Evolutionary conservation across 2,329 filamentous ascomycete genomes (phyloP).

Genomic region (Plenodomus tracheiphilus): DNA sequence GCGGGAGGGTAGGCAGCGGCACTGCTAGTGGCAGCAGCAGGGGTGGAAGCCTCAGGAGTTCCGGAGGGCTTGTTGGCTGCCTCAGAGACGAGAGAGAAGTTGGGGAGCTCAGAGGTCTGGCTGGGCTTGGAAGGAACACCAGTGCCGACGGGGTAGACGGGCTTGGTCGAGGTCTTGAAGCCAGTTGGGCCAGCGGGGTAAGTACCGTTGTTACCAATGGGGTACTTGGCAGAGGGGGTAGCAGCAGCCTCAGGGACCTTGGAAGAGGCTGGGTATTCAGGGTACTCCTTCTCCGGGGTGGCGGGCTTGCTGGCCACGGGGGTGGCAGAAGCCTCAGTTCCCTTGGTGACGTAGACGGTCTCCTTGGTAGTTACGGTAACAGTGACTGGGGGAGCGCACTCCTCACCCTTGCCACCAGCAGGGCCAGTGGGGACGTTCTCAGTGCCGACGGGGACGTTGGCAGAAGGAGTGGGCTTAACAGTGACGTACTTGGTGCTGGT

Average conservation of each 20-base stretch:
- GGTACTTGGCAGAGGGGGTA: conserved; percentile 27
- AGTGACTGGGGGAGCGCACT: conserved; percentile 40
- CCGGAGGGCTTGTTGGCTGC: conserved; percentile 16
- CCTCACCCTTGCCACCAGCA: conserved; percentile 5
- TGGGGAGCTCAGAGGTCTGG: conserved; percentile 22
- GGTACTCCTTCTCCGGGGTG: conserved; percentile 7
- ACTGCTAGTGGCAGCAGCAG: conserved; percentile 11
- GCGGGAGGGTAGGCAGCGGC: conserved; percentile 19
- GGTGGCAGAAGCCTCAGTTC: conserved; percentile 10
- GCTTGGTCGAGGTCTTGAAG: conserved; percentile 38
- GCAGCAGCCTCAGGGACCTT: conserved; percentile 4
- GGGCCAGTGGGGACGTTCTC: conserved; percentile 16
- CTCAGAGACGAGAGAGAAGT: conserved; percentile 31
- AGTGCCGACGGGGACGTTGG: conserved; percentile 13
- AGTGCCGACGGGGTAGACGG: conserved; percentile 21
- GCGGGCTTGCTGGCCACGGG: conserved; percentile 8
- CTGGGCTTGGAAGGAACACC: conserved; percentile 19
- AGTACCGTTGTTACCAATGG: conserved; percentile 34
- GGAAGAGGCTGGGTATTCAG: conserved; percentile 12
- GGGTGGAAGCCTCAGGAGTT: conserved; percentile 14
- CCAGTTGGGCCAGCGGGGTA: conserved; percentile 33
- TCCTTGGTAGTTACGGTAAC: conserved; percentile 44
- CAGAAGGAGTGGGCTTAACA: conserved; percentile 33
- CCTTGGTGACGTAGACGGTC: conserved; percentile 44
- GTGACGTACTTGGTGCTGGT: conserved; percentile 43